phyloP scores from a whole-genome alignment of 73 alveolate genomes.

The Vitrella brassicaformis region DNA sequence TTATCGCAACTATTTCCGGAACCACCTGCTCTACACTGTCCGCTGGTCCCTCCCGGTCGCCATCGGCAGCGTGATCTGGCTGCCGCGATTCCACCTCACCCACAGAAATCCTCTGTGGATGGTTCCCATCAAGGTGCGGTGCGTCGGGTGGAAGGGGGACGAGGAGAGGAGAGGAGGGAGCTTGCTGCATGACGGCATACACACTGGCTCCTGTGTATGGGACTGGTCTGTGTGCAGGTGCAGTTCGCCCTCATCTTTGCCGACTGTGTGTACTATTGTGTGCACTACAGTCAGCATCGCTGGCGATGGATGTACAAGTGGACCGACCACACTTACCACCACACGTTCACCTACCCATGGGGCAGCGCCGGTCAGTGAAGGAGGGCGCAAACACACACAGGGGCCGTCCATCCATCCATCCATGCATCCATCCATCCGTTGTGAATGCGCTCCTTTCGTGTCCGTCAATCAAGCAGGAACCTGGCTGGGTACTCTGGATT shows the following conservation, averaged over 20 bases:
- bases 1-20: neutral
- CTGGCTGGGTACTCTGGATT: neutral
- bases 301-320: neutral
- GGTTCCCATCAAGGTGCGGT: no score
- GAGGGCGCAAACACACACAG: no score
- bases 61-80: neutral
- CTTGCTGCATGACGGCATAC: no score
- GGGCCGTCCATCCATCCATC: no score
- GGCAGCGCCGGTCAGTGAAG: neutral
- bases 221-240: neutral
- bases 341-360: neutral
- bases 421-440: no score
- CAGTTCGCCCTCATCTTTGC: neutral
- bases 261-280: neutral
- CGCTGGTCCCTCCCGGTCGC: neutral
- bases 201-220: no score
- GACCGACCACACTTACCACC: neutral
- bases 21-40: neutral
- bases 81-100: neutral
- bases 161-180: no score
- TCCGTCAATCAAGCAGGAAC: no score
- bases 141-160: no score
- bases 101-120: neutral
- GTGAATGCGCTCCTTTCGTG: no score
- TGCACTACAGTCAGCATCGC: neutral